Conservation (phyloP, 345 rosid genomes). For the Gossypium stocksii region DNA sequence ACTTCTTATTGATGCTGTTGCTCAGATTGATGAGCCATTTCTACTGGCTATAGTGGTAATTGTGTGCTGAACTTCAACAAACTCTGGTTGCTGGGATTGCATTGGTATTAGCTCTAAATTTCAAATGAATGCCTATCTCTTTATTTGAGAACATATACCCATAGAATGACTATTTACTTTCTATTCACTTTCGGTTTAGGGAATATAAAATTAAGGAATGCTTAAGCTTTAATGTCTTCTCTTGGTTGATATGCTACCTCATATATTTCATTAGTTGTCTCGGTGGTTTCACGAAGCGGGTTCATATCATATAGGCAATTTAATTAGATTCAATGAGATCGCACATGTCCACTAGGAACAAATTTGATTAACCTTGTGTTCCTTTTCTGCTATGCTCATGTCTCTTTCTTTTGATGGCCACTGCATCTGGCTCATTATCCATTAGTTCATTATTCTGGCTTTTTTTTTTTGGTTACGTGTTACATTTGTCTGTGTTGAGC, state of each 20-base stretch:
- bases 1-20: slow-evolving; percentile 76
- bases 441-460: not conserved
- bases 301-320: not conserved
- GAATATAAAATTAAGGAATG: slow-evolving; percentile 15
- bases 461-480: not conserved
- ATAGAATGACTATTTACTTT: slow-evolving; percentile 6
- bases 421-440: not conserved
- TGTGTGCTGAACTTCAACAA: slow-evolving; percentile 97
- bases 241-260: not conserved
- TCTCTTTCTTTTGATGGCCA: not conserved
- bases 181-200: slow-evolving; percentile 7
- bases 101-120: slow-evolving; percentile 93
- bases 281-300: not conserved
- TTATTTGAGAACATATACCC: not conserved
- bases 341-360: not conserved
- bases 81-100: slow-evolving; percentile 95
- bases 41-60: slow-evolving; percentile 98
- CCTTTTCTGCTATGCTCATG: not conserved
- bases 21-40: slow-evolving; percentile 94
- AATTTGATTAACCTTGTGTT: not conserved
- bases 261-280: not conserved
- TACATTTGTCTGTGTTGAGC: not conserved
- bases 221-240: not conserved
- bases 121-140: slow-evolving; percentile 23
- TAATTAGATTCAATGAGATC: not conserved